These are phyloP conservation scores for Areca catechu DNA, from an alignment of 176 grass and related monocot species.

Conservation along the genomic window DNA sequence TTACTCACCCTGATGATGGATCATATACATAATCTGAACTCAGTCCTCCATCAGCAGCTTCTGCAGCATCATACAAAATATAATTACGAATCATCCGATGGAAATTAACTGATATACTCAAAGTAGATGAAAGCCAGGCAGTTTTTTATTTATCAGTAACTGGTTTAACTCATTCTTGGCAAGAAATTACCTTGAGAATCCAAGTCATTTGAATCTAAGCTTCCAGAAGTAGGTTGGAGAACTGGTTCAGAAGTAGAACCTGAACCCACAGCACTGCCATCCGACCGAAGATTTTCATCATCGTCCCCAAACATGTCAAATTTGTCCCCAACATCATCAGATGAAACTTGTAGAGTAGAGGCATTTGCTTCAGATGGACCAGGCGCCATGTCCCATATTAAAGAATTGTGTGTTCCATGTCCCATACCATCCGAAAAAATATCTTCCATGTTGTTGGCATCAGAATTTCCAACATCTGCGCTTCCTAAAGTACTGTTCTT, in stretches of 20 bases:
- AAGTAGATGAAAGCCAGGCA: no score
- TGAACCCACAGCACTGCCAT: conserved; percentile 27
- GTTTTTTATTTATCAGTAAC: no score
- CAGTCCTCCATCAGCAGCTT: conserved; percentile 35
- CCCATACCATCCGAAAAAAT: conserved; percentile 39
- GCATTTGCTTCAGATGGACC: conserved; percentile 36
- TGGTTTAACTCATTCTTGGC: background rate
- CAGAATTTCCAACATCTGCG: background rate
- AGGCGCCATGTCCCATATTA: conserved; percentile 43
- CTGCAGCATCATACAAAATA: conserved; percentile 29
- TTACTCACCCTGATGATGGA: conserved; percentile 64
- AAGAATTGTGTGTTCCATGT: conserved; percentile 27
- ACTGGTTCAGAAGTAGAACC: conserved; percentile 25
- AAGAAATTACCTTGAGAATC: conserved; percentile 6
- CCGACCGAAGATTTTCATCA: conserved; percentile 36
- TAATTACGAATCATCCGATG: background rate
- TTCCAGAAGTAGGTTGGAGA: conserved; percentile 24
- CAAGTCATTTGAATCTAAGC: conserved; percentile 5
- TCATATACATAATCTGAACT: conserved; percentile 82
- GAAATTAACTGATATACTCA: background rate
- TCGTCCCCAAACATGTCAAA: conserved; percentile 83
- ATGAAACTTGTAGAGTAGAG: conserved; percentile 22
- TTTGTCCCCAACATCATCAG: conserved; percentile 42
- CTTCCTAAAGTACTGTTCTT: conserved; percentile 37
- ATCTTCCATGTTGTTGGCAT: conserved; percentile 17